phyloP scores from a whole-genome alignment of 306 rosid genomes.

The Trifolium subterraneum region DNA sequence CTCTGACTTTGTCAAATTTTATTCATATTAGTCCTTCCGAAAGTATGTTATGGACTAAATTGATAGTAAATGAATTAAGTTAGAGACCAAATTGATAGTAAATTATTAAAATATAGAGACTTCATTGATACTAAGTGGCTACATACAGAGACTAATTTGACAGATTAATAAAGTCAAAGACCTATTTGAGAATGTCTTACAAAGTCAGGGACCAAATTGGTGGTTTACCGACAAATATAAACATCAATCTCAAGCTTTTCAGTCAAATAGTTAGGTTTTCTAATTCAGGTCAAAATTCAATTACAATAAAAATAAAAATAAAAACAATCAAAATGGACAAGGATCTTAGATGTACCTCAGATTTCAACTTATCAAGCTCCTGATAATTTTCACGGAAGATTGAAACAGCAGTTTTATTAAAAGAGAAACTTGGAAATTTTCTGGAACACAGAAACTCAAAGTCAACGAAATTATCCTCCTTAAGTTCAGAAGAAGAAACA shows the following conservation, averaged over 20 bases:
- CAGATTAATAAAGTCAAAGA: too few relatives aligned
- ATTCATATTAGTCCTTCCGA: too few relatives aligned
- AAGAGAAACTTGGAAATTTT: conserved; percentile 11
- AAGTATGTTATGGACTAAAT: too few relatives aligned
- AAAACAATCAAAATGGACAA: too few relatives aligned
- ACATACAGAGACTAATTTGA: too few relatives aligned
- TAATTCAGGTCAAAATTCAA: not conserved
- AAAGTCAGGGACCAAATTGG: too few relatives aligned
- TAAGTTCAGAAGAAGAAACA: conserved; percentile 39
- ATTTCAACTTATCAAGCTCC: conserved; percentile 27
- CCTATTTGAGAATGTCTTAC: too few relatives aligned
- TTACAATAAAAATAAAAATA: not conserved
- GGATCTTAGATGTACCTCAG: conserved; percentile 45
- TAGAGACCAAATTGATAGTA: too few relatives aligned
- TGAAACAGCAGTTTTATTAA: conserved; percentile 43
- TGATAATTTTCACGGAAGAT: conserved; percentile 27
- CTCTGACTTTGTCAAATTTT: too few relatives aligned
- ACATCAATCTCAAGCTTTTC: conserved; percentile 5
- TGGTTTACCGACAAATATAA: not conserved
- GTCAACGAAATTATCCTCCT: conserved; percentile 33
- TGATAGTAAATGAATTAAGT: too few relatives aligned
- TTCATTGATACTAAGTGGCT: too few relatives aligned
- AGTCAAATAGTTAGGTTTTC: not conserved
- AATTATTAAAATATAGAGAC: too few relatives aligned
- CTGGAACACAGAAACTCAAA: conserved; percentile 52